Conservation (phyloP, 306 rosid genomes). For the Acacia melanoxylon region DNA sequence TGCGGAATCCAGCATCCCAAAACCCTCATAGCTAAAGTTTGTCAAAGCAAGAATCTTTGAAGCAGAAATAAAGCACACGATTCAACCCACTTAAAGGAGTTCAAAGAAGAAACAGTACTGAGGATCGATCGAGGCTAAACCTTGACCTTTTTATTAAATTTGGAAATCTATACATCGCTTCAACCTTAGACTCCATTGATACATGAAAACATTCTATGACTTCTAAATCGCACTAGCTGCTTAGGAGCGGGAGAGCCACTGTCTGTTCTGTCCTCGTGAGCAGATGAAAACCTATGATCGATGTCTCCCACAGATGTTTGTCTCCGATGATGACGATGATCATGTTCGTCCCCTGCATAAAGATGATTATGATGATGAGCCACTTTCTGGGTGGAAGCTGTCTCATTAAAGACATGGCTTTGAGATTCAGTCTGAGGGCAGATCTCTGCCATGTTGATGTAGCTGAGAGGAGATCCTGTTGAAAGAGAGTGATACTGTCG, state of each 20-base stretch:
- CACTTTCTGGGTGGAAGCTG: not conserved
- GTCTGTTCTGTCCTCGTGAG: not conserved
- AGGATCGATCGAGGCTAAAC: not conserved
- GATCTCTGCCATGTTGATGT: slow-evolving; percentile 24
- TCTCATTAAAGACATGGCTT: not conserved
- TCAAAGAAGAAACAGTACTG: not conserved
- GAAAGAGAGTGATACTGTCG: slow-evolving; percentile 40
- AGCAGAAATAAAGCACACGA: not conserved
- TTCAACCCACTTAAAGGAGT: not conserved
- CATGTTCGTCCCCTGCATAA: not conserved
- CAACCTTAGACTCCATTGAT: slow-evolving; percentile 9
- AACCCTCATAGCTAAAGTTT: not conserved
- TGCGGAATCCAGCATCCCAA: not conserved
- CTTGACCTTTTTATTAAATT: not conserved
- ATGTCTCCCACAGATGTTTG: slow-evolving; percentile 23
- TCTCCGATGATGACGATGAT: slow-evolving; percentile 27
- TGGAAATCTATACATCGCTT: not conserved
- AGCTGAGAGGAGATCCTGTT: slow-evolving; percentile 20
- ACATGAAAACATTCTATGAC: slow-evolving; percentile 29
- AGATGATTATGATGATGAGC: not conserved
- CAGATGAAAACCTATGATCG: slow-evolving; percentile 21
- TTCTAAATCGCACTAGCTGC: slow-evolving; percentile 23
- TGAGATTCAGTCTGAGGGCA: slow-evolving; percentile 11
- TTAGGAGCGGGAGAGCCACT: slow-evolving; percentile 18
- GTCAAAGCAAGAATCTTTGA: not conserved